Evolutionary conservation across 805 yeast genomes (phyloP).

Genomic region (Clavispora fructus): DNA sequence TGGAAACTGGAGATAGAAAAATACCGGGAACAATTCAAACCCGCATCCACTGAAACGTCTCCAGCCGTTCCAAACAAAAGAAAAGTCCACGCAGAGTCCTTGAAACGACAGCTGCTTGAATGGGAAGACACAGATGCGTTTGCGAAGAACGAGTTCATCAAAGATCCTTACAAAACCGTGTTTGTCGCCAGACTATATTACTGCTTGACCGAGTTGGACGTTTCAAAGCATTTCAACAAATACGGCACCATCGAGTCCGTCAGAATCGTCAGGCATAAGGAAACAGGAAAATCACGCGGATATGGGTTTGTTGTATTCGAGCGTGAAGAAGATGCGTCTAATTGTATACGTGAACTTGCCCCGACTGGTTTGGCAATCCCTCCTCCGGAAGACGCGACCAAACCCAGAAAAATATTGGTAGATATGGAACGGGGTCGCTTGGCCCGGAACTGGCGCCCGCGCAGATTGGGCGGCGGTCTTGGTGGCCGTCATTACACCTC

Average conservation of each 20-base stretch:
- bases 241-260: constrained; percentile 67
- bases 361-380: constrained; percentile 30
- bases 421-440: constrained; percentile 70
- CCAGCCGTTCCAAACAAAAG: not conserved
- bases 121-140: constrained; percentile 17
- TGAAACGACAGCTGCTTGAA: constrained; percentile 13
- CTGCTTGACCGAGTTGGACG: constrained; percentile 57
- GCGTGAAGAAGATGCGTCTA: constrained; percentile 52
- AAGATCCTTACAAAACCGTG: constrained; percentile 73
- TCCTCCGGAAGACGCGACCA: constrained; percentile 29
- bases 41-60: not conserved
- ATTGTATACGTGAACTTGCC: constrained; percentile 58
- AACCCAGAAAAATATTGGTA: constrained; percentile 52
- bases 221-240: constrained; percentile 53
- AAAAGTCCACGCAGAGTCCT: constrained; percentile 6
- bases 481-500: constrained; percentile 73
- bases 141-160: constrained; percentile 10
- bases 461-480: constrained; percentile 85
- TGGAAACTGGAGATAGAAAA: constrained; percentile 19
- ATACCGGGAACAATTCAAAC: constrained; percentile 25
- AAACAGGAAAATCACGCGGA: constrained; percentile 57
- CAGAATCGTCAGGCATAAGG: constrained; percentile 30
- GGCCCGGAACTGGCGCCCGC: constrained; percentile 63
- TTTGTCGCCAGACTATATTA: constrained; percentile 74
- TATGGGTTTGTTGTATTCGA: constrained; percentile 79